Conservation (phyloP, 139 green algal species). For the Micractinium conductrix region DNA sequence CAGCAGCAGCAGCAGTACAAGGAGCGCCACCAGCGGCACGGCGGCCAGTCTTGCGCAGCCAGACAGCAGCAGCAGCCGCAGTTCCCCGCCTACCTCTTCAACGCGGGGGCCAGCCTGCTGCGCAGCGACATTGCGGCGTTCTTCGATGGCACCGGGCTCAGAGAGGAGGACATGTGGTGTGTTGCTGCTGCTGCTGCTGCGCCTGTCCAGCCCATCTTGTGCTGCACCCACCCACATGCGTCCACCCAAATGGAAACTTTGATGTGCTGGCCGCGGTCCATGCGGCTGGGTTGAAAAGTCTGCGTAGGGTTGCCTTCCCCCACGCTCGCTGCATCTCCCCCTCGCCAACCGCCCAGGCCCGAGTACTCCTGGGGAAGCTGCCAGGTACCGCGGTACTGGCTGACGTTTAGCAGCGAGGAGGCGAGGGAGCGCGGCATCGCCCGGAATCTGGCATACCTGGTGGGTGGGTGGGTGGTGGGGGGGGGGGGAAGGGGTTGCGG, state of each 20-base stretch:
- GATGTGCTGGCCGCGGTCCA: neutral
- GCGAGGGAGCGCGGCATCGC: conserved; percentile 7
- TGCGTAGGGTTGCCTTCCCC: neutral
- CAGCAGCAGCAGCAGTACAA: neutral
- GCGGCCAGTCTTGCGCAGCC: neutral
- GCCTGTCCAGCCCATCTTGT: neutral
- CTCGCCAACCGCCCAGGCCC: neutral
- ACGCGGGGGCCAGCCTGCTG: neutral
- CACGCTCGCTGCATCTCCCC: neutral
- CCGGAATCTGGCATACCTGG: conserved; percentile 18
- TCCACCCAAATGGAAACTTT: too few species aligned
- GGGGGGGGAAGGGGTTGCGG: neutral
- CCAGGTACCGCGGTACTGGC: conserved; percentile 15
- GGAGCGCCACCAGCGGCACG: neutral
- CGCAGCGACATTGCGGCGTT: conserved; percentile 13
- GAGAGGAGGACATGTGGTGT: conserved; percentile 4
- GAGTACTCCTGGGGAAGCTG: conserved; percentile 9
- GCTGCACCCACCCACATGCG: too few species aligned
- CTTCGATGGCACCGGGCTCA: conserved; percentile 17
- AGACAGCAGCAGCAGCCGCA: neutral
- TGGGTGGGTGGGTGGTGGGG: neutral
- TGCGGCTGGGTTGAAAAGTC: neutral
- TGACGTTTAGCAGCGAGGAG: neutral
- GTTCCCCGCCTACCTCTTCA: conserved; percentile 7
- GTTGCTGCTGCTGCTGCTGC: neutral